A percentile compares a stretch with the other conserved stretches of the same genome.
phyloP scores from a whole-genome alignment of 805 yeast genomes.

The Lachancea meyersii region DNA sequence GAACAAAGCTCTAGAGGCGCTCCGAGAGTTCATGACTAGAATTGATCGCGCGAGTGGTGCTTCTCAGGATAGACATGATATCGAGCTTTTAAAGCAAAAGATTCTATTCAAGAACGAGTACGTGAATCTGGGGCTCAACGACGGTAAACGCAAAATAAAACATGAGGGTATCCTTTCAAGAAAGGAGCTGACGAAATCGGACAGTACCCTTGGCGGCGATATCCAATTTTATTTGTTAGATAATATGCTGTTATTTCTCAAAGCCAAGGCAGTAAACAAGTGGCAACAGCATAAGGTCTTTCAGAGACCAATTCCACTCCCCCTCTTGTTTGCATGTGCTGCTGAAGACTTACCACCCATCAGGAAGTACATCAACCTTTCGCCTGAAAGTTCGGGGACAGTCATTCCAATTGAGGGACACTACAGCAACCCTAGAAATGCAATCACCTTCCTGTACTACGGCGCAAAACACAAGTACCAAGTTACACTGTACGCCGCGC shows the following conservation, averaged over 20 bases:
- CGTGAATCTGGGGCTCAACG: slow-evolving; percentile 77
- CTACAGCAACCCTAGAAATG: slow-evolving; percentile 26
- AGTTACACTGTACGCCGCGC: slow-evolving; percentile 39
- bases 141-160: slow-evolving; percentile 68
- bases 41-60: slow-evolving; percentile 84
- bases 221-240: slow-evolving; percentile 85
- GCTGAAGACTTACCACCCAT: slow-evolving; percentile 73
- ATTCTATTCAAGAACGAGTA: slow-evolving; percentile 78
- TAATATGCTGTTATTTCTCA: slow-evolving; percentile 77
- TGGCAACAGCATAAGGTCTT: slow-evolving; percentile 88
- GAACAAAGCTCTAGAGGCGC: slow-evolving; percentile 64
- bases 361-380: slow-evolving; percentile 35
- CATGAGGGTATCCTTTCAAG: slow-evolving; percentile 34
- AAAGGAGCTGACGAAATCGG: slow-evolving; percentile 28
- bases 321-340: slow-evolving; percentile 64
- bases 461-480: slow-evolving; percentile 38
- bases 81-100: slow-evolving; percentile 79
- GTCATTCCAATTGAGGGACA: slow-evolving; percentile 24
- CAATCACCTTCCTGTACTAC: slow-evolving; percentile 31
- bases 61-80: slow-evolving; percentile 85
- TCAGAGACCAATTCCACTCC: slow-evolving; percentile 81
- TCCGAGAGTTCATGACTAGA: slow-evolving; percentile 67
- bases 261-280: slow-evolving; percentile 79
- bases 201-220: slow-evolving; percentile 42
- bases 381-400: slow-evolving; percentile 30